Conservation (phyloP, 306 rosid species). For the Biancaea sappan region DNA sequence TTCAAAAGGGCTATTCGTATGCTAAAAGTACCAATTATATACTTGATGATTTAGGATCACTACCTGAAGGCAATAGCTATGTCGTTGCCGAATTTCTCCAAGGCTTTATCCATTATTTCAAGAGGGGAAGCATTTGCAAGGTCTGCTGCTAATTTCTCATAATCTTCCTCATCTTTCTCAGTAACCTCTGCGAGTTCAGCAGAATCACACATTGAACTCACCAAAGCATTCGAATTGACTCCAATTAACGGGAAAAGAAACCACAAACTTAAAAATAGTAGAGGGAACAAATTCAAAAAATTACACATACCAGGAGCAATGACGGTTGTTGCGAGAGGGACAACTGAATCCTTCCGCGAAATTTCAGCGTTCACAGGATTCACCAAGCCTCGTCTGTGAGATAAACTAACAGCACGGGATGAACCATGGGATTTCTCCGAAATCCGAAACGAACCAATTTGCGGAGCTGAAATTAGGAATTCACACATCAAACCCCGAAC, state of each 20-base stretch:
- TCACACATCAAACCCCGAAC: not conserved
- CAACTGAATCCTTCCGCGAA: conserved; percentile 48
- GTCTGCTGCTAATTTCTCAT: conserved; percentile 47
- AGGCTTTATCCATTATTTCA: conserved; percentile 75
- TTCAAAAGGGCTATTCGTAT: not conserved
- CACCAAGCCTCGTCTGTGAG: conserved; percentile 42
- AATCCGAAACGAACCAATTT: conserved; percentile 47
- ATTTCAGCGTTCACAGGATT: conserved; percentile 54
- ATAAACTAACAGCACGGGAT: conserved; percentile 26
- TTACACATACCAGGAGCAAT: conserved; percentile 50
- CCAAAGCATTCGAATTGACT: not conserved
- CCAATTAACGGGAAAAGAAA: not conserved
- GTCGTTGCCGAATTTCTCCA: conserved; percentile 70
- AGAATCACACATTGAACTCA: not conserved
- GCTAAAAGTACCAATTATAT: not conserved
- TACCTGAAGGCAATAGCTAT: conserved; percentile 94
- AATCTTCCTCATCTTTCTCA: conserved; percentile 52
- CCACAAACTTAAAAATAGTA: not conserved
- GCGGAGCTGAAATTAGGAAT: conserved; percentile 49
- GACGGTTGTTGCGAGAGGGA: conserved; percentile 53
- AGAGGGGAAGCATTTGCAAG: conserved; percentile 83
- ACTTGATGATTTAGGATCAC: not conserved
- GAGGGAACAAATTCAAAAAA: not conserved
- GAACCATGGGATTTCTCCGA: conserved; percentile 32
- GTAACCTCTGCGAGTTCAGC: conserved; percentile 47